Conservation (phyloP, 140 eudicot genomes). For the Bidens hawaiensis region DNA sequence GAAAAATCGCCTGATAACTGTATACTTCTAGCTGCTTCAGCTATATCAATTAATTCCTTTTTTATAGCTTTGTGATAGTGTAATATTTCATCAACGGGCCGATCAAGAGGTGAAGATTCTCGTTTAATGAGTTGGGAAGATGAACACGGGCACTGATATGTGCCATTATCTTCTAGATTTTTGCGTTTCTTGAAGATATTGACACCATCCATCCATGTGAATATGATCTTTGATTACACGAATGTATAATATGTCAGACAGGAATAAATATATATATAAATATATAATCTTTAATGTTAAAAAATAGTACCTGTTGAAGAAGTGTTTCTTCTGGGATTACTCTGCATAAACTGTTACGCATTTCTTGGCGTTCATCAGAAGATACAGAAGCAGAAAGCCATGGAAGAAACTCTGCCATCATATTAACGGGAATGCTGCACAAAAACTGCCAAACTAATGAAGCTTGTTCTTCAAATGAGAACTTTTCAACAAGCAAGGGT, state of each 20-base stretch:
- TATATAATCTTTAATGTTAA: not conserved
- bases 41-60: conserved; percentile 76
- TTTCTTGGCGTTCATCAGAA: conserved; percentile 81
- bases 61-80: conserved; percentile 92
- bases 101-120: conserved; percentile 40
- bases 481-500: conserved; percentile 86
- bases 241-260: conserved; percentile 25
- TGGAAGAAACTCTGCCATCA: conserved; percentile 98
- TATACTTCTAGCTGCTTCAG: conserved; percentile 79
- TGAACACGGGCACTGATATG: conserved; percentile 44
- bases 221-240: conserved; percentile 51
- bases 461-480: conserved; percentile 96
- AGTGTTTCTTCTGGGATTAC: conserved; percentile 87
- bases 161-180: conserved; percentile 44
- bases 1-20: conserved; percentile 71
- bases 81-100: conserved; percentile 89
- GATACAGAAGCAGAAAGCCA: conserved; percentile 97
- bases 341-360: conserved; percentile 72
- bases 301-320: conserved; percentile 65
- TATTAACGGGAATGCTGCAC: conserved; percentile 98
- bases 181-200: conserved; percentile 46
- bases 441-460: conserved; percentile 93
- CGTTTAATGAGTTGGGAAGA: conserved; percentile 42
- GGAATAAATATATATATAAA: not conserved
- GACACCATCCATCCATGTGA: conserved; percentile 92